Evolutionary conservation across 225 moss, liverwort and hornwort genomes (phyloP).

Genomic region (Ulota crispa): DNA sequence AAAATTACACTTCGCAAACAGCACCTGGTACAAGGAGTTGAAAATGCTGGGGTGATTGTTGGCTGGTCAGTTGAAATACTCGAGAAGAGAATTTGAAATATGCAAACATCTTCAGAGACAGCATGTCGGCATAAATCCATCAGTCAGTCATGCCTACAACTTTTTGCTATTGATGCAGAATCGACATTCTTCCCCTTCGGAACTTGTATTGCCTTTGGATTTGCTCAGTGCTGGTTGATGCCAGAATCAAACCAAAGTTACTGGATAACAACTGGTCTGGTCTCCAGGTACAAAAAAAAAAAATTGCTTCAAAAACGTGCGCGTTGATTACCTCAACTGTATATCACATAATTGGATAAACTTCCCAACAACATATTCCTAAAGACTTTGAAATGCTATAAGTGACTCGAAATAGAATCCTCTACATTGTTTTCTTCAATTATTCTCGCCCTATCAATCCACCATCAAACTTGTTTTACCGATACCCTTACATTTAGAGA

Average conservation of each 20-base stretch:
- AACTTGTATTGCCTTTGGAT: neutral
- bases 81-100: neutral
- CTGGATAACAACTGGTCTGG: neutral
- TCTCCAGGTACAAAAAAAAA: neutral
- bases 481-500: neutral
- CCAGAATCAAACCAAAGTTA: neutral
- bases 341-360: slow-evolving; percentile 39
- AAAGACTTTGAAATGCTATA: neutral
- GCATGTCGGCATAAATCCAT: neutral
- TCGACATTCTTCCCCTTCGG: neutral
- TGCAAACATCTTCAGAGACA: neutral
- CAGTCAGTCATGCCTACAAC: neutral
- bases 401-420: neutral
- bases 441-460: neutral
- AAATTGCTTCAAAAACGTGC: neutral
- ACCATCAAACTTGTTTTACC: neutral
- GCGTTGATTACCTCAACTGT: slow-evolving; percentile 24
- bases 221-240: slow-evolving; percentile 1
- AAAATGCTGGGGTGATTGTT: neutral
- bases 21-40: neutral
- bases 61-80: neutral
- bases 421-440: neutral
- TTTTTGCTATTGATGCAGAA: neutral
- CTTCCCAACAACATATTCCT: neutral
- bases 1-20: neutral